A percentile compares a stretch with the other conserved stretches of the same genome.
Evolutionary conservation across 805 yeast genomes (phyloP).

Genomic region (Monosporozyma aerobia): DNA sequence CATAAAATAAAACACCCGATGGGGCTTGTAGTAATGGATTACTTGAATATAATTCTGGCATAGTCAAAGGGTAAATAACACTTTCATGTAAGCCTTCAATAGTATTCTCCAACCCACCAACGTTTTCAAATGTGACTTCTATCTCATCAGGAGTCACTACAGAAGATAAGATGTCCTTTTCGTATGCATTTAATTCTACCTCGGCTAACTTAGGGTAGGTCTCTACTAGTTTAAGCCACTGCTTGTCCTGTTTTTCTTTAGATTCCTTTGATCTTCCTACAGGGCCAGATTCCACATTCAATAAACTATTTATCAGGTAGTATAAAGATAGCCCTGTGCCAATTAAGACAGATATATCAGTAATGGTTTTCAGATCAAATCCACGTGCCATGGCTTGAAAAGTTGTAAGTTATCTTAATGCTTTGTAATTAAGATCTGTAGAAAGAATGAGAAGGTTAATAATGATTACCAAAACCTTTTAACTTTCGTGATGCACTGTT

Average conservation of each 20-base stretch:
- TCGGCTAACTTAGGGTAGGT: slow-evolving; percentile 49
- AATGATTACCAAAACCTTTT: too few species aligned
- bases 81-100: slow-evolving; percentile 81
- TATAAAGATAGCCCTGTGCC: slow-evolving; percentile 67
- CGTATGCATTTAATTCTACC: slow-evolving; percentile 56
- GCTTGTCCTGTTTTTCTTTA: slow-evolving; percentile 49
- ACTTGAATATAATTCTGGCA: slow-evolving; percentile 62
- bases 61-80: slow-evolving; percentile 76
- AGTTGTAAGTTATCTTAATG: background rate
- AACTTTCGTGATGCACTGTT: too few species aligned
- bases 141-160: slow-evolving; percentile 83
- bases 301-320: slow-evolving; percentile 42
- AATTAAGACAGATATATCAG: slow-evolving; percentile 41
- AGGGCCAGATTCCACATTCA: slow-evolving; percentile 38
- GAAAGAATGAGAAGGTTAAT: too few species aligned
- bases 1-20: slow-evolving; percentile 83
- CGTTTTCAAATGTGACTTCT: slow-evolving; percentile 61
- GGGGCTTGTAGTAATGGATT: slow-evolving; percentile 82
- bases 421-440: too few species aligned
- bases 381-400: slow-evolving; percentile 24
- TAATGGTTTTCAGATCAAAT: slow-evolving; percentile 32
- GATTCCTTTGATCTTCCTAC: slow-evolving; percentile 43
- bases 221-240: slow-evolving; percentile 47
- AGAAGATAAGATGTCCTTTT: slow-evolving; percentile 62
- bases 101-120: slow-evolving; percentile 81